Evolutionary conservation across 1,139 yeast species (phyloP), one percentile per base, ranked within the genome.

Genomic region (Neolecta irregularis): DNA sequence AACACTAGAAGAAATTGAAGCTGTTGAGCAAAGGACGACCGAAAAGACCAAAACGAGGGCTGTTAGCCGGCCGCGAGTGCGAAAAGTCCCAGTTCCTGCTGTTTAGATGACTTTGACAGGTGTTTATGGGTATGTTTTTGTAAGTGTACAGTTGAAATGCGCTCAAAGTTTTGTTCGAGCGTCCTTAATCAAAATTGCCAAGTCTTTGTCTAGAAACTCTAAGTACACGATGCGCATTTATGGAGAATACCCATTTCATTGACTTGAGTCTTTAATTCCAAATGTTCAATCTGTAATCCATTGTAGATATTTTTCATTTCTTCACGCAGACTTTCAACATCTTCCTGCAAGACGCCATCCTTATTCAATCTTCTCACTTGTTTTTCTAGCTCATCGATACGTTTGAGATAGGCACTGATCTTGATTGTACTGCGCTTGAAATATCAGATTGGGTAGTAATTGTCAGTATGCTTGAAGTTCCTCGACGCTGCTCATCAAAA

Each of bases 271-370:
- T 31, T 36, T 21, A 30, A 19, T 15, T 37, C 40, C 30, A 37
- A 16, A 9, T 34, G 26, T 15, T 35, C 40, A 9, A 30, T 35
- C 12, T 37, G 32, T 12, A 30, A 16, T 12, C 40, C 35, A 18
- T 30, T 30, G 16, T 35, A 35, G 20, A 36, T 32, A 30, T 37
- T 37, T 33, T 37, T 35, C 35, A 36, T 37, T 16, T 37, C 40
- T 20, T 29, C 23, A 19, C 39, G 35, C 15, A 37, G 30, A 12
- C 28, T 11, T 28, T 33, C 13, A 26, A 36, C 30, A 11, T 37
- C 40, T 17, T 24, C 30, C 16, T 34, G 37, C 8, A 35, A 30
- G n/a, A 34, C 26, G 24, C 4, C 35, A 9, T 24, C 32, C 21
- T 36, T 17, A 19, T 38, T 26, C 22, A 38, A 11, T 8, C 29